phyloP scores from a whole-genome alignment of 371 early-diverging fungal genomes.

The Syncephalastrum monosporum region DNA sequence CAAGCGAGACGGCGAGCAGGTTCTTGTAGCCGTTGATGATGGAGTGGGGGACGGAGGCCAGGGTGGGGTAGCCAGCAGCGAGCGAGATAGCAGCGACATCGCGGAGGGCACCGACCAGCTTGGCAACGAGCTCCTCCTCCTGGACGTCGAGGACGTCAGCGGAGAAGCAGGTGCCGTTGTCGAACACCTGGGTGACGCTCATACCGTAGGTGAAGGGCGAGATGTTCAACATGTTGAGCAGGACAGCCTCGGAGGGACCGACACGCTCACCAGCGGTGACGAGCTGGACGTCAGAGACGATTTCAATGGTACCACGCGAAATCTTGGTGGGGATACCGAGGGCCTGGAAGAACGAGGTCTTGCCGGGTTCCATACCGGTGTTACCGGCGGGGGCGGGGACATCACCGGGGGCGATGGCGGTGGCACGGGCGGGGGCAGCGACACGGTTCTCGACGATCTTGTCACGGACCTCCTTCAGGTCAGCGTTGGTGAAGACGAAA shows the following conservation, averaged over 20 bases:
- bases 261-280: slow-evolving; percentile 93
- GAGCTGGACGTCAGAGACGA: slow-evolving; percentile 94
- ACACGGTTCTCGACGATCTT: slow-evolving; percentile 93
- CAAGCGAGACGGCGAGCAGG: slow-evolving; percentile 87
- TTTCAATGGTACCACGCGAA: slow-evolving; percentile 99
- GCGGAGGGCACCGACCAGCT: slow-evolving; percentile 80
- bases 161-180: slow-evolving; percentile 91
- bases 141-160: slow-evolving; percentile 93
- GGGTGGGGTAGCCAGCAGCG: slow-evolving; percentile 90
- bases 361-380: slow-evolving; percentile 99
- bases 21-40: slow-evolving; percentile 97
- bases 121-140: slow-evolving; percentile 79
- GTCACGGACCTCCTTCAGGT: slow-evolving; percentile 94
- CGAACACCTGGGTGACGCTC: slow-evolving; percentile 92
- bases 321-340: slow-evolving; percentile 99
- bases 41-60: slow-evolving; percentile 97
- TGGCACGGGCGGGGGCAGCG: slow-evolving; percentile 98
- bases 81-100: slow-evolving; percentile 95
- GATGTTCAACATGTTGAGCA: slow-evolving; percentile 99
- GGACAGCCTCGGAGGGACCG: slow-evolving; percentile 98
- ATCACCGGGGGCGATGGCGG: slow-evolving; percentile 96
- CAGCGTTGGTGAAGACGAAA: slow-evolving; percentile 99
- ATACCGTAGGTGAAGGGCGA: slow-evolving; percentile 99
- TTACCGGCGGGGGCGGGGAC: slow-evolving; percentile 97
- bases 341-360: slow-evolving; percentile 99